phyloP scores from a whole-genome alignment of 805 yeast genomes.

The Candida boleticola region DNA sequence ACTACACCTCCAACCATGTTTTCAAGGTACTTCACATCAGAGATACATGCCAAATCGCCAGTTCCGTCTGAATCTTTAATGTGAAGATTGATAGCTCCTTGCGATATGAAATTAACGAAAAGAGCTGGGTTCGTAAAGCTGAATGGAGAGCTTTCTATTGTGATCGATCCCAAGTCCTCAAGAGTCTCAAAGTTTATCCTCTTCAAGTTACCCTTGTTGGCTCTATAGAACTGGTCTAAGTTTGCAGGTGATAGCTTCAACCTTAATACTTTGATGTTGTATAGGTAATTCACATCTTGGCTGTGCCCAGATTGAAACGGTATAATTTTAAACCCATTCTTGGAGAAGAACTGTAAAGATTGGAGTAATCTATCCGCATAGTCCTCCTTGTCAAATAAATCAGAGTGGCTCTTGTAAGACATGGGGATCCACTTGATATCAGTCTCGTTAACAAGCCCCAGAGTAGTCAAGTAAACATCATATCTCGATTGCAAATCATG shows the following conservation, averaged over 20 bases:
- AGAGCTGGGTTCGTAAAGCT: slow-evolving; percentile 30
- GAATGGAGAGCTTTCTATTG: slow-evolving; percentile 24
- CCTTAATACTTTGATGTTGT: neutral
- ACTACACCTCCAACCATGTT: slow-evolving; percentile 45
- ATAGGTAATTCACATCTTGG: slow-evolving; percentile 4
- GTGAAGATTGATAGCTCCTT: slow-evolving; percentile 24
- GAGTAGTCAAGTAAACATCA: slow-evolving; percentile 5
- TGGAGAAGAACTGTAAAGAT: slow-evolving; percentile 16
- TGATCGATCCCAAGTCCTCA: slow-evolving; percentile 6
- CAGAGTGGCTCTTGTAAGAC: slow-evolving; percentile 6
- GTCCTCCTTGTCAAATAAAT: slow-evolving; percentile 1
- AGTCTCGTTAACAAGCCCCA: slow-evolving; percentile 2
- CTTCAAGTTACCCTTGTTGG: neutral
- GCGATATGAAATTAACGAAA: slow-evolving; percentile 21
- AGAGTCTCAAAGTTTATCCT: slow-evolving; percentile 3
- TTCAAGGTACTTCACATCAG: slow-evolving; percentile 44
- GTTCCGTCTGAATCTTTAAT: slow-evolving; percentile 13
- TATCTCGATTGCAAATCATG: slow-evolving; percentile 2
- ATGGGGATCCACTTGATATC: slow-evolving; percentile 14
- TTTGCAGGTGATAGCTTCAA: neutral
- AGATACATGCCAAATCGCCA: slow-evolving; percentile 18
- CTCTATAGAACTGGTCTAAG: neutral
- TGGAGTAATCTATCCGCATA: slow-evolving; percentile 3
- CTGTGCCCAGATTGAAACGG: slow-evolving; percentile 16
- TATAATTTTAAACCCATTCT: slow-evolving; percentile 19